Evolutionary conservation across 2,329 filamentous ascomycete species (phyloP).

Genomic region (Botryotinia convoluta): DNA sequence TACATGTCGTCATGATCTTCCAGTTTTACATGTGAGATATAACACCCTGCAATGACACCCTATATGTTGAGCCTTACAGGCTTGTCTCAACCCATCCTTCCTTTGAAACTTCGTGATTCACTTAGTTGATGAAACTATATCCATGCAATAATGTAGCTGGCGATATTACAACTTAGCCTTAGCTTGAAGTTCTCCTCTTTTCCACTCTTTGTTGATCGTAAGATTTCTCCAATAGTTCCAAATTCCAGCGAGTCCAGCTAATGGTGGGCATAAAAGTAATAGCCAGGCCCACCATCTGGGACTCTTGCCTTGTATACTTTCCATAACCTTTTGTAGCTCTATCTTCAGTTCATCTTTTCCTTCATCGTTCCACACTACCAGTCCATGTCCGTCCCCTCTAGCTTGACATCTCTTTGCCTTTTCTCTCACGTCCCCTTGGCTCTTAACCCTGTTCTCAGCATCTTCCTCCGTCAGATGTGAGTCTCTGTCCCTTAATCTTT

Average conservation of each 20-base stretch:
- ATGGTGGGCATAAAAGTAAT: conserved; percentile 66
- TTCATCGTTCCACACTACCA: conserved; percentile 90
- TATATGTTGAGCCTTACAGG: too few species aligned
- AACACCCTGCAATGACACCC: neutral
- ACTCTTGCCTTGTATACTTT: conserved; percentile 58
- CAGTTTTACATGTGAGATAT: neutral
- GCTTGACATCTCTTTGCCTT: conserved; percentile 76
- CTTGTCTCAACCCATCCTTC: neutral
- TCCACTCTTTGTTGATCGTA: conserved; percentile 69
- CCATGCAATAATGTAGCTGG: neutral
- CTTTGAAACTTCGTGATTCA: neutral
- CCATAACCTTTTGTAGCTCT: conserved; percentile 66
- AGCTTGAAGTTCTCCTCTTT: conserved; percentile 53
- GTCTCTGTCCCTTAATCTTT: conserved; percentile 72
- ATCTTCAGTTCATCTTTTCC: conserved; percentile 65
- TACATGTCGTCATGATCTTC: neutral
- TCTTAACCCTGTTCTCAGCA: conserved; percentile 79
- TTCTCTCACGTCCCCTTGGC: conserved; percentile 80
- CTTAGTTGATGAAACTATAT: too few species aligned
- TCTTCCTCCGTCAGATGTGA: conserved; percentile 78
- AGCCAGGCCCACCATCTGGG: conserved; percentile 66
- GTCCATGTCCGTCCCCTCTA: conserved; percentile 61
- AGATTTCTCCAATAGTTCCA: conserved; percentile 74
- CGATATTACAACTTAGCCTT: conserved; percentile 54
- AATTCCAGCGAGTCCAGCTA: conserved; percentile 65